Percentiles rank a stretch among this genome's conserved stretches.
These are phyloP conservation scores for Trichoderma erinaceum DNA, from an alignment of 495 filamentous ascomycete genomes.

Conservation along the genomic window DNA sequence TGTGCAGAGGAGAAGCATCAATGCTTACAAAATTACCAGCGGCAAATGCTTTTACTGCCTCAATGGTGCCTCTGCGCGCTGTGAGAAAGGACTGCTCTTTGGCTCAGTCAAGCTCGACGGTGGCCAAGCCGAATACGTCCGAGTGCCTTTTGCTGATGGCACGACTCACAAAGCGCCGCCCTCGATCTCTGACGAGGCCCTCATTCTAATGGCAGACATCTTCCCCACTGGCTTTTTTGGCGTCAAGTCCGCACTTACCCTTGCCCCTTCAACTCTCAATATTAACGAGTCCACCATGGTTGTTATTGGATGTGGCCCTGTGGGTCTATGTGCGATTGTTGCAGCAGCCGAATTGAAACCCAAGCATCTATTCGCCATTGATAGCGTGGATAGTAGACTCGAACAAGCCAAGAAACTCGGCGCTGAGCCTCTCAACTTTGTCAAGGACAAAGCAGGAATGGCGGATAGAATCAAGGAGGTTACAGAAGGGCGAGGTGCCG, in stretches of 20 bases:
- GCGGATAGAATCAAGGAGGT: slow-evolving; percentile 65
- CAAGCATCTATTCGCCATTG: slow-evolving; percentile 77
- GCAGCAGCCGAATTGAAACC: slow-evolving; percentile 76
- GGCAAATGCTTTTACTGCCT: slow-evolving; percentile 87
- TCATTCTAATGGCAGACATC: slow-evolving; percentile 89
- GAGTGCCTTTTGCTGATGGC: slow-evolving; percentile 77
- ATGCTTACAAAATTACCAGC: slow-evolving; percentile 33
- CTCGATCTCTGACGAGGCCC: slow-evolving; percentile 65
- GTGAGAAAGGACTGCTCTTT: slow-evolving; percentile 67
- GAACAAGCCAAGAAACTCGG: slow-evolving; percentile 71
- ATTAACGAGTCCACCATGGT: slow-evolving; percentile 62
- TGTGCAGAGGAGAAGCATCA: neutral
- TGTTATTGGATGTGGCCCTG: slow-evolving; percentile 82
- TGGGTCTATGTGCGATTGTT: slow-evolving; percentile 82
- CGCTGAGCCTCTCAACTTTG: slow-evolving; percentile 81
- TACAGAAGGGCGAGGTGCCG: slow-evolving; percentile 79
- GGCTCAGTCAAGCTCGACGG: slow-evolving; percentile 72
- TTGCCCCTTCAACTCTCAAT: slow-evolving; percentile 55
- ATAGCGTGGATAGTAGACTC: slow-evolving; percentile 71
- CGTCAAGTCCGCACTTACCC: slow-evolving; percentile 72
- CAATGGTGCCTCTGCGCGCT: slow-evolving; percentile 75
- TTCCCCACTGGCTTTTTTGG: slow-evolving; percentile 87
- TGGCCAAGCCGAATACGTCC: slow-evolving; percentile 85
- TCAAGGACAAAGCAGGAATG: slow-evolving; percentile 60
- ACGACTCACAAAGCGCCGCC: slow-evolving; percentile 72